Base-by-base conservation (phyloP, 2,329 filamentous ascomycete genomes). In the Talaromyces sp. region DNA sequence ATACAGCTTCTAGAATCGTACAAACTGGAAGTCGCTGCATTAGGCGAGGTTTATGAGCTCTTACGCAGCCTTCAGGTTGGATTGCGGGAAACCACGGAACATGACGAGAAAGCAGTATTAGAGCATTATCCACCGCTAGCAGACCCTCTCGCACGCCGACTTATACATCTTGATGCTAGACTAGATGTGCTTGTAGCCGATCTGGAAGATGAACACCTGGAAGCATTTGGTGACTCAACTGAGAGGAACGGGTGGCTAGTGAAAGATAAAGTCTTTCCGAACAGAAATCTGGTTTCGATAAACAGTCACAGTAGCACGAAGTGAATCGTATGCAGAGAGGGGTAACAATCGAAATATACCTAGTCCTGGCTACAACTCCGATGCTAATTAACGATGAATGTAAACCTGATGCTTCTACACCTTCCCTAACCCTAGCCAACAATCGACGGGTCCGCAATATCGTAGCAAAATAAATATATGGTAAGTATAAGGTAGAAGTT, bases 171-270 rank as follows among this genome's bases (percentile, higher is more conserved):
- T 41, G 62, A 67, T 54, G 58, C 55, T 19, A 51, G 62, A 8
- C 60, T 65, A 43, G 59, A 63, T 60, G 61, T 64, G 15, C 37
- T 66, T 33, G 58, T 56, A 48, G 59, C 61, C 19, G 59, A 64
- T 19, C 56, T 67, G 77, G 87, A 59, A 81, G 81, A 0, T 81
- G 77, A 56, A 82, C 84, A 65, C 75, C 75, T 57, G 77, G 80
- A 52, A 84, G 84, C 66, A 76, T 81, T 56, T 74, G 75, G 22
- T 73, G 81, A 62, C 77, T 81, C 58, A 17, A n/a, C 11, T 2
- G 15, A 33, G 31, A 50, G 55, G 17, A 39, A 39, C 2, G 58
- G 58, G 19, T 60, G 58, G 58, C 37, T 58, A 9, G 58, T 60
- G 37, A 46, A 17, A 21, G 58, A 58, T 40, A 46, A 13, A 15